Evolutionary conservation across 2,329 filamentous ascomycete species (phyloP).

Genomic region (Exserohilum turcica): DNA sequence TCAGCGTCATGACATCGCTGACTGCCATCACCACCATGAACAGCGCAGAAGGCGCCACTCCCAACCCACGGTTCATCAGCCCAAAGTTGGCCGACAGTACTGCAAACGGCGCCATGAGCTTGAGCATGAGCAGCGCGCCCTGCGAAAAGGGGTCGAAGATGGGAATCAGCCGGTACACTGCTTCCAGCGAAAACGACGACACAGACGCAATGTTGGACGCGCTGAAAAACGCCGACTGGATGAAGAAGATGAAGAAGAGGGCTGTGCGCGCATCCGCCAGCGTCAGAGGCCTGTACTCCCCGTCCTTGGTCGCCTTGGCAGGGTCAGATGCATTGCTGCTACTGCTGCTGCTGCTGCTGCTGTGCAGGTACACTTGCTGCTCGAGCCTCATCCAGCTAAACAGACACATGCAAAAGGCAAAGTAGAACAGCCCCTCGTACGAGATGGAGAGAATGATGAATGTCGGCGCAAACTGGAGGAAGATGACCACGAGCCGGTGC

Average conservation of each 20-base stretch:
- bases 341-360: conserved; percentile 13
- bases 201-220: conserved; percentile 95
- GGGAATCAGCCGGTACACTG: conserved; percentile 83
- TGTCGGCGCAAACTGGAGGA: conserved; percentile 87
- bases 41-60: conserved; percentile 82
- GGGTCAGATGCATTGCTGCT: conserved; percentile 31
- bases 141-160: conserved; percentile 95
- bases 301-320: conserved; percentile 47
- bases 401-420: conserved; percentile 81
- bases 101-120: conserved; percentile 91
- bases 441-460: conserved; percentile 97
- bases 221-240: conserved; percentile 96
- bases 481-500: conserved; percentile 85
- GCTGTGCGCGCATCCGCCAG: conserved; percentile 86
- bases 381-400: conserved; percentile 93
- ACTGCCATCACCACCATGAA: conserved; percentile 90
- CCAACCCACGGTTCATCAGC: conserved; percentile 81
- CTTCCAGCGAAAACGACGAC: conserved; percentile 91
- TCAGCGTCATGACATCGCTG: conserved; percentile 87
- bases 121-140: conserved; percentile 81
- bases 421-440: conserved; percentile 95
- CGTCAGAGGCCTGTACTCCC: conserved; percentile 68
- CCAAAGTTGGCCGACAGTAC: conserved; percentile 93
- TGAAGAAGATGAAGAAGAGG: conserved; percentile 91
- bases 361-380: conserved; percentile 68